phyloP scores from a whole-genome alignment of 2,329 filamentous ascomycete genomes.

The Paecilomyces sp. region DNA sequence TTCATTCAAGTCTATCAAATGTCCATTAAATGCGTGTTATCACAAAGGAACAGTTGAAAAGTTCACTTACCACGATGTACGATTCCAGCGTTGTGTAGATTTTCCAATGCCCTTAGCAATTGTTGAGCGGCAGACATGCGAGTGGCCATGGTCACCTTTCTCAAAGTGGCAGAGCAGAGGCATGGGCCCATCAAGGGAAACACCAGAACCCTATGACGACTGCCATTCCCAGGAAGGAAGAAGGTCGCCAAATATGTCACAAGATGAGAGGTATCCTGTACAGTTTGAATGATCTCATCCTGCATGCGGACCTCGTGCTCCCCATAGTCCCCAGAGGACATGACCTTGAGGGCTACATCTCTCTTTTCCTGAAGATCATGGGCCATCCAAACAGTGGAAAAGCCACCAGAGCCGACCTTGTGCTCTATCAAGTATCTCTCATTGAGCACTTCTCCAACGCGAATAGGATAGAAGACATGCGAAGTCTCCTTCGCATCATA shows the following conservation, averaged over 20 bases:
- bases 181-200: slow-evolving; percentile 16
- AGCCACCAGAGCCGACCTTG: slow-evolving; percentile 17
- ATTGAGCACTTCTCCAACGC: slow-evolving; percentile 10
- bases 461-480: background rate
- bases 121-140: slow-evolving; percentile 8
- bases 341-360: slow-evolving; percentile 18
- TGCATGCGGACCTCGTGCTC: slow-evolving; percentile 13
- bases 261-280: slow-evolving; percentile 11
- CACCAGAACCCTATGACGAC: slow-evolving; percentile 14
- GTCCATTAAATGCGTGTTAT: slow-evolving; percentile 5
- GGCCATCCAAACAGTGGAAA: slow-evolving; percentile 21
- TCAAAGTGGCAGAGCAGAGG: slow-evolving; percentile 5
- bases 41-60: background rate
- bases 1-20: slow-evolving; percentile 16
- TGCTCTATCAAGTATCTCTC: slow-evolving; percentile 16
- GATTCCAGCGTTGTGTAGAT: slow-evolving; percentile 18
- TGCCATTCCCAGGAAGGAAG: slow-evolving; percentile 8
- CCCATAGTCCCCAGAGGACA: slow-evolving; percentile 10
- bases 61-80: slow-evolving; percentile 17
- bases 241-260: slow-evolving; percentile 14
- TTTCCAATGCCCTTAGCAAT: slow-evolving; percentile 17
- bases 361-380: slow-evolving; percentile 11
- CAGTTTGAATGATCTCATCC: slow-evolving; percentile 12
- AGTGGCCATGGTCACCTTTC: slow-evolving; percentile 10
- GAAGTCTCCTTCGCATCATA: background rate